phyloP scores from a whole-genome alignment of 805 yeast species.

The Hanseniaspora occidentalis region DNA sequence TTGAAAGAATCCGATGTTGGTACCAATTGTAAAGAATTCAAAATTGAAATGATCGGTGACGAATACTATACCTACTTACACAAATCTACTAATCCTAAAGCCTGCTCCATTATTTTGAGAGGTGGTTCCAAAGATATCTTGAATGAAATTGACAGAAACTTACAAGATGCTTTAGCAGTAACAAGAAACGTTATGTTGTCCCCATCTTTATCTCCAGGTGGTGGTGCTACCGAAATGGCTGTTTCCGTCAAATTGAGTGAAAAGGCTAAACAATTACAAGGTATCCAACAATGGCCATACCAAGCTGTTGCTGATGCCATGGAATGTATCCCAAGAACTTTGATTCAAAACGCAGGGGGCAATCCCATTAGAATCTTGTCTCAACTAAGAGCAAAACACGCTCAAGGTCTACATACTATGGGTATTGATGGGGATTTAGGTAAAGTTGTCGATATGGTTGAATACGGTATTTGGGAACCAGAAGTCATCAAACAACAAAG shows the following conservation, averaged over 20 bases:
- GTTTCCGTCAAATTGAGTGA: conserved; percentile 80
- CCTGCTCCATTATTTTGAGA: conserved; percentile 84
- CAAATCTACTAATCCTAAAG: conserved; percentile 74
- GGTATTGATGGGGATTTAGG: conserved; percentile 96
- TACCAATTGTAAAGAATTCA: conserved; percentile 75
- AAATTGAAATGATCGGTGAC: conserved; percentile 92
- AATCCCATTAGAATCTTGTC: conserved; percentile 84
- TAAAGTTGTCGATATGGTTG: conserved; percentile 88
- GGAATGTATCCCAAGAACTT: conserved; percentile 96
- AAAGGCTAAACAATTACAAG: conserved; percentile 84
- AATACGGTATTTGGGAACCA: conserved; percentile 98
- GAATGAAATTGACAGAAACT: conserved; percentile 90
- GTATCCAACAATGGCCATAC: conserved; percentile 97
- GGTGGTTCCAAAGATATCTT: conserved; percentile 96
- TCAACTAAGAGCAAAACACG: conserved; percentile 91
- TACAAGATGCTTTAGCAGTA: conserved; percentile 98
- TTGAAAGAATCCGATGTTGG: conserved; percentile 86
- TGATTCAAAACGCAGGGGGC: conserved; percentile 96
- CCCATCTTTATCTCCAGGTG: conserved; percentile 95
- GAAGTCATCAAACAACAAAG: conserved; percentile 96
- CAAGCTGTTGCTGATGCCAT: conserved; percentile 98
- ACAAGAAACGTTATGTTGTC: conserved; percentile 90
- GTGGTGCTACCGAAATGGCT: conserved; percentile 99
- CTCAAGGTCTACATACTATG: conserved; percentile 70
- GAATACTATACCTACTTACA: conserved; percentile 85